phyloP scores from a whole-genome alignment of 139 green algal genomes.

The Closterium sp. region DNA sequence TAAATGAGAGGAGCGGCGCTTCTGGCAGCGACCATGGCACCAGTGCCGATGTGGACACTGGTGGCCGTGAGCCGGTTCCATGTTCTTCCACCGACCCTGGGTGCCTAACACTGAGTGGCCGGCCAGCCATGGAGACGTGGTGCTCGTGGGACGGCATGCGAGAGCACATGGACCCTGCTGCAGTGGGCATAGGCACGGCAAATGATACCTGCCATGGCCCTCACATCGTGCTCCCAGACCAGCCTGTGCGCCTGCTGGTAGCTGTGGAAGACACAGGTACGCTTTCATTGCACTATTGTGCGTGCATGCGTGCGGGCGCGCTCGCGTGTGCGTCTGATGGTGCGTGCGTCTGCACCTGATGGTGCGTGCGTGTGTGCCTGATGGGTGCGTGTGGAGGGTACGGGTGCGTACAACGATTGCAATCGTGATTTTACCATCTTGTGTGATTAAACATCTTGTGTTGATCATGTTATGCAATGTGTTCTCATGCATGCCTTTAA shows the following conservation, averaged over 20 bases:
- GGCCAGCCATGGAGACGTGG: neutral
- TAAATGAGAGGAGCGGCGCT: no score
- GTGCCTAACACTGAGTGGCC: slow-evolving; percentile 12
- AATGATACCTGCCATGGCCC: neutral
- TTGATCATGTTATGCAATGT: neutral
- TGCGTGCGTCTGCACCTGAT: no score
- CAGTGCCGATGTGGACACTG: neutral
- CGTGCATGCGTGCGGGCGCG: no score
- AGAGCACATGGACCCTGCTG: neutral
- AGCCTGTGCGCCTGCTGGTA: neutral
- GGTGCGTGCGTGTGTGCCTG: no score
- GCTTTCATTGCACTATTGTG: no score
- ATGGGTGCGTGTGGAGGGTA: no score
- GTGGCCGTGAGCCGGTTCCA: neutral
- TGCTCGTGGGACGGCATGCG: slow-evolving; percentile 17
- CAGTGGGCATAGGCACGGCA: neutral
- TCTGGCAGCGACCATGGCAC: no score
- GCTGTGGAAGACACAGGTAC: neutral
- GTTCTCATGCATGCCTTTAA: no score
- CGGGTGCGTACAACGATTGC: no score
- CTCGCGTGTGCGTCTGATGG: no score
- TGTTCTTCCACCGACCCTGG: neutral
- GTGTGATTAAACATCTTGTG: no score
- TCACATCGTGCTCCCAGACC: neutral
- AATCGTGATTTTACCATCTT: no score